Evolutionary conservation across 1,284 basidiomycete genomes (phyloP), one percentile per base, ranked within the genome.

Genomic region (Psilocybe mexicana): DNA sequence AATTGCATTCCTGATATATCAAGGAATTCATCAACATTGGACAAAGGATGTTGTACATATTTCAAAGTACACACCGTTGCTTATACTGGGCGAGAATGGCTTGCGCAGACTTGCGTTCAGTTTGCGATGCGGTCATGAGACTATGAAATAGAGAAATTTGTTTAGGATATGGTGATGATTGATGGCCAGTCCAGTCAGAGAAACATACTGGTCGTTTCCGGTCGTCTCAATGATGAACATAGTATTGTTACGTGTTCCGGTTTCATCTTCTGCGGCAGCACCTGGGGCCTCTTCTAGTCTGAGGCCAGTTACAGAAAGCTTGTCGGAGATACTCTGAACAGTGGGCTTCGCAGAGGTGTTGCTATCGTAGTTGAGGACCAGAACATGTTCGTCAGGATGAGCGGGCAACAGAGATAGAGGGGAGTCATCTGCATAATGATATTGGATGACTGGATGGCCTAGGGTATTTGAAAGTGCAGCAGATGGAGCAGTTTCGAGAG

Each of bases 181-280:
- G 38, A 12, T 23, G 28, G 38, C 23, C 23, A 33, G 52, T 18
- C 18, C 18, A 18, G 18, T 18, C 18, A 18, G 18, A 18, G 18
- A 18, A 18, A 69, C 76, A 24, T 72, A 83, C 82, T 75, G 76
- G 66, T 80, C 77, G 53, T 80, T 78, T 43, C 68, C 72, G 0
- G 79, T 81, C 6, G 87, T 87, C 65, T 92, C 84, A 12, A 92
- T 73, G 58, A 91, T 84, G 68, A 85, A 92, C 84, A 92, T 91
- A 58, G 78, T 84, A 61, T 81, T 77, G 61, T 88, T 88, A 66
- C 76, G 79, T 49, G 70, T 67, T 35, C 77, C 73, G 18, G 72
- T 74, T 47, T 82, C 83, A 26, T 82, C 81, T 26, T 78, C 78
- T 3, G 79, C 84, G 10, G 79, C 78, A 2, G 83, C 86, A 6